A percentile compares a stretch with the other conserved stretches of the same genome.
These are phyloP conservation scores for Lachancea quebecensis DNA, from an alignment of 805 yeast genomes.

Conservation along the genomic window DNA sequence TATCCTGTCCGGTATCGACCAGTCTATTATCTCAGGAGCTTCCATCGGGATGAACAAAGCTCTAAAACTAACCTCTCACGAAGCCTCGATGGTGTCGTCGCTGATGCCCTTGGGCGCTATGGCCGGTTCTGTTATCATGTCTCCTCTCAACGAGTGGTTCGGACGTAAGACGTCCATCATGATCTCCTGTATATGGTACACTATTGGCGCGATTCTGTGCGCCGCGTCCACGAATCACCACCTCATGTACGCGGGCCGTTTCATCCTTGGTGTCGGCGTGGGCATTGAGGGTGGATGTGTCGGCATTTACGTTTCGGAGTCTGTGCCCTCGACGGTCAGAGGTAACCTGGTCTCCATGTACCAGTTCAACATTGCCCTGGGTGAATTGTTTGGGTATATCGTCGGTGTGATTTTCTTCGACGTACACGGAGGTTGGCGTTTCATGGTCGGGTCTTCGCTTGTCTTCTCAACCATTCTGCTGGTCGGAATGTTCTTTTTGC, in stretches of 20 bases:
- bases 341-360: constrained; percentile 57
- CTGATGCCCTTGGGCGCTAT: constrained; percentile 68
- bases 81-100: constrained; percentile 48
- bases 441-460: constrained; percentile 56
- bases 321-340: constrained; percentile 50
- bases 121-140: constrained; percentile 52
- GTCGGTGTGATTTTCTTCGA: constrained; percentile 54
- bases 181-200: constrained; percentile 52
- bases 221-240: constrained; percentile 41
- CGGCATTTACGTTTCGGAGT: constrained; percentile 55
- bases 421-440: constrained; percentile 57
- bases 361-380: constrained; percentile 59
- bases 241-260: constrained; percentile 55
- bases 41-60: constrained; percentile 42
- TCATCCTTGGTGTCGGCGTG: constrained; percentile 55
- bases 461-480: constrained; percentile 49
- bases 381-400: constrained; percentile 60
- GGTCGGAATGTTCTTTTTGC: constrained; percentile 46
- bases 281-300: constrained; percentile 64
- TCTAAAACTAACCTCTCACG: constrained; percentile 35
- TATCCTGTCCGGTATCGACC: constrained; percentile 59
- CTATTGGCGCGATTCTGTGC: constrained; percentile 54
- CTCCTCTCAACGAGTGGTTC: constrained; percentile 48
- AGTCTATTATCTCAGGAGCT: constrained; percentile 62
- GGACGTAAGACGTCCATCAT: constrained; percentile 53